Conservation (phyloP, 2,329 filamentous ascomycete species). For the Incumbomyces lentus region DNA sequence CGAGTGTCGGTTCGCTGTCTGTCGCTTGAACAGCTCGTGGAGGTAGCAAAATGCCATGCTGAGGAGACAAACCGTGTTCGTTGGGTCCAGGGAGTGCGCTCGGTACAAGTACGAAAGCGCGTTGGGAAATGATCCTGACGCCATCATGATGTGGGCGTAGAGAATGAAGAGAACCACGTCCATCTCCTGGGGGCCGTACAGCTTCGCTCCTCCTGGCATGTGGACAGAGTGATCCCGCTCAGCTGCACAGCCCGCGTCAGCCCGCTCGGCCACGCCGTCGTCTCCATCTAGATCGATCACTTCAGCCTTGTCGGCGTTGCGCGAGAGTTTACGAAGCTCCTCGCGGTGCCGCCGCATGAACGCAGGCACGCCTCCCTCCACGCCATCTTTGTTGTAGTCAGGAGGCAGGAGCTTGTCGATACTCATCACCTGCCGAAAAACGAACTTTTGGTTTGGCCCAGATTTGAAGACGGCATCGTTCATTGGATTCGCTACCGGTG, state of each 20-base stretch:
- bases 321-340: constrained; percentile 17
- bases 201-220: constrained; percentile 12
- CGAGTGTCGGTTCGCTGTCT: constrained; percentile 82
- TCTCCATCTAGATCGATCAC: background rate
- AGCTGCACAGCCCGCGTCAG: background rate
- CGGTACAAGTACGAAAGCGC: constrained; percentile 82
- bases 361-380: constrained; percentile 26
- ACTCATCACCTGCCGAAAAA: constrained; percentile 80
- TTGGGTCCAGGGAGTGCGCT: constrained; percentile 38
- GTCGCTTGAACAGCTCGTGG: constrained; percentile 78
- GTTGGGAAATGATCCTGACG: constrained; percentile 70
- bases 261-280: background rate
- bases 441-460: constrained; percentile 77
- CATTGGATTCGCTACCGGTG: constrained; percentile 24
- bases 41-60: constrained; percentile 76
- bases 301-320: constrained; percentile 22
- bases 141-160: constrained; percentile 82
- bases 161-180: constrained; percentile 76
- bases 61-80: constrained; percentile 59
- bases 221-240: background rate
- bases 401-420: constrained; percentile 62
- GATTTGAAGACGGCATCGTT: constrained; percentile 48
- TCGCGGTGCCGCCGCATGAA: constrained; percentile 18
- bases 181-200: constrained; percentile 38
- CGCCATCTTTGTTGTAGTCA: constrained; percentile 31